Conservation (phyloP, 805 yeast species). For the Scheffersomyces spartinae region DNA sequence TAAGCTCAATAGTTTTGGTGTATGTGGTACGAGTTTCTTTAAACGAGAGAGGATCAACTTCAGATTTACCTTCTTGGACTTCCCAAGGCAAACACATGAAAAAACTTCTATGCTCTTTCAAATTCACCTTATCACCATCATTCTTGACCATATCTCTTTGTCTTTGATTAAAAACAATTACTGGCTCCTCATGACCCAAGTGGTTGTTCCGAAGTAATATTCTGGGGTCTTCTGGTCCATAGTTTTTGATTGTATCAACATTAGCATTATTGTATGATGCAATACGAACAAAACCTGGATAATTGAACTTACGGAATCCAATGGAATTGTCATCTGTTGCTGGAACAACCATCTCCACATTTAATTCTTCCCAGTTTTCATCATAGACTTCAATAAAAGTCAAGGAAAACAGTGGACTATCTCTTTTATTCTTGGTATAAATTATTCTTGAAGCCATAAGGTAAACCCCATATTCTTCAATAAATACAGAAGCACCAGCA, state of each 20-base stretch:
- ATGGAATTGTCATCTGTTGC: slow-evolving; percentile 8
- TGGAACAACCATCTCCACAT: slow-evolving; percentile 11
- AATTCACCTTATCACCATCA: slow-evolving; percentile 1
- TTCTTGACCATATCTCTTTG: slow-evolving; percentile 4
- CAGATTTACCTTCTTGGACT: slow-evolving; percentile 11
- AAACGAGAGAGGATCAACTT: too few species aligned
- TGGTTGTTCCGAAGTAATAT: slow-evolving; percentile 17
- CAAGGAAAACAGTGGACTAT: slow-evolving; percentile 5
- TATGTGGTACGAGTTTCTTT: too few species aligned
- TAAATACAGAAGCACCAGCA: slow-evolving; percentile 21
- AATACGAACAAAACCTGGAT: slow-evolving; percentile 6
- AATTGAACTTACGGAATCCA: slow-evolving; percentile 3
- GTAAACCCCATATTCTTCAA: slow-evolving; percentile 20
- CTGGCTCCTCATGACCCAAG: slow-evolving; percentile 23
- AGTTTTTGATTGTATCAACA: slow-evolving; percentile 7
- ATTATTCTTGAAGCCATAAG: slow-evolving; percentile 13
- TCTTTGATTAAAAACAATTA: slow-evolving; percentile 18
- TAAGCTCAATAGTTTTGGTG: too few species aligned
- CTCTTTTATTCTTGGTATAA: slow-evolving; percentile 2
- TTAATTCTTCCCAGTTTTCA: slow-evolving; percentile 7
- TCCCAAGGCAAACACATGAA: slow-evolving; percentile 10
- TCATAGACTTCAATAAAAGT: slow-evolving; percentile 5
- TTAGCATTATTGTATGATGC: slow-evolving; percentile 5
- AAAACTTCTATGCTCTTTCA: slow-evolving; percentile 2
- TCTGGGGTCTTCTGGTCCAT: slow-evolving; percentile 31